Evolutionary conservation across 441 rosid genomes (phyloP), one percentile per base, ranked within the genome.

Genomic region (Melastoma candidum): DNA sequence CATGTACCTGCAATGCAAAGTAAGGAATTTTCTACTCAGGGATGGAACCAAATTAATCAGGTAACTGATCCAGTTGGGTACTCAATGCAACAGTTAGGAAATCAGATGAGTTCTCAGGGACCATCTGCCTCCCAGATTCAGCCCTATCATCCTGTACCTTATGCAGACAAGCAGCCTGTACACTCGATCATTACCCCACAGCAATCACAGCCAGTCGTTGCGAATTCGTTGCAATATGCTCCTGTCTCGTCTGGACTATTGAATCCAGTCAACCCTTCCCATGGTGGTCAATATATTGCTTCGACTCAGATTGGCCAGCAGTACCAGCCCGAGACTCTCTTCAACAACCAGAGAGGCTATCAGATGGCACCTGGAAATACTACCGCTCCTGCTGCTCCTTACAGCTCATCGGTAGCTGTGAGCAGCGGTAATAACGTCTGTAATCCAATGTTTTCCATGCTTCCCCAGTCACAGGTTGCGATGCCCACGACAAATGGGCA

Each of bases 261-360:
- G 58, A 29, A 60, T 65, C 68, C 67, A 47, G 41, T 71, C n/a
- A 56, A 62, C 39, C 77, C 77, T 61, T 60, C 84, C 58, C 97
- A 78, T 58, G 64, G 64, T 65, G 85, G 84, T 48, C 77, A 79
- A 58, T 65, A 67, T 76, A 64, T 70, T 67, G 71, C 67, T 62
- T 64, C 90, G 39, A 77, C 75, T 53, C 77, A 80, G 45, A 72
- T 72, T 65, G 65, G 63, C 64, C 94, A 74, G 59, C 89, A 71
- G 59, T 76, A 75, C 73, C 86, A 71, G 61, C 65, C 53, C 46
- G 86, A 80, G 58, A 73, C 62, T 69, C 56, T 79, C 66, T 63
- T 67, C 6, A 63, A 50, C 56, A 56, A 67, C 49, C 79, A 68
- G 47, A 78, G 65, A 65, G 78, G 72, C 48, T 79, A 77, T 63